Conservation (phyloP, 2,329 filamentous ascomycete genomes). For the Cladosporium sphaerospermum region DNA sequence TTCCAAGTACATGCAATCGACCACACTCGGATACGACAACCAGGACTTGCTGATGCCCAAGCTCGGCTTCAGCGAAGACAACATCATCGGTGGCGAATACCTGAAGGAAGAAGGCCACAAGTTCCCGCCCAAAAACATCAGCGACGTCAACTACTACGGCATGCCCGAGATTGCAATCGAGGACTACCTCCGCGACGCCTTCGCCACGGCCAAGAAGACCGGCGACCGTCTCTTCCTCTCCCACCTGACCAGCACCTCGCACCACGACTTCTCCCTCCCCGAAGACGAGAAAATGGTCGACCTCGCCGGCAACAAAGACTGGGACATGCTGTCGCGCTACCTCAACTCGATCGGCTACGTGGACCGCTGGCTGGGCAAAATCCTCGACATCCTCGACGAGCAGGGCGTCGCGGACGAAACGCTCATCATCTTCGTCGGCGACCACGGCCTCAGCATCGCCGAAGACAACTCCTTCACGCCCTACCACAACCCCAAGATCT, state of each 20-base stretch:
- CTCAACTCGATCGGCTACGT: slow-evolving; percentile 38
- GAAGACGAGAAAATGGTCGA: slow-evolving; percentile 10
- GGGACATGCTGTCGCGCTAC: slow-evolving; percentile 33
- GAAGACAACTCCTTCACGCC: slow-evolving; percentile 35
- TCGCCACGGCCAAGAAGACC: slow-evolving; percentile 25
- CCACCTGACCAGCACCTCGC: slow-evolving; percentile 34
- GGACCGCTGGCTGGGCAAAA: slow-evolving; percentile 35
- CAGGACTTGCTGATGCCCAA: slow-evolving; percentile 31
- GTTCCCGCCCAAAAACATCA: slow-evolving; percentile 7
- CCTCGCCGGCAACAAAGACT: slow-evolving; percentile 7
- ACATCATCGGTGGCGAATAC: slow-evolving; percentile 30
- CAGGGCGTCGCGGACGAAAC: slow-evolving; percentile 40
- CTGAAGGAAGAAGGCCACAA: slow-evolving; percentile 15
- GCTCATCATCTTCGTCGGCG: slow-evolving; percentile 42
- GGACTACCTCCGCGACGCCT: slow-evolving; percentile 34
- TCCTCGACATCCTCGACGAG: slow-evolving; percentile 39
- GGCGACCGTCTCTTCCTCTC: slow-evolving; percentile 32
- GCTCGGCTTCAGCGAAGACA: slow-evolving; percentile 33
- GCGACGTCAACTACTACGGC: slow-evolving; percentile 40
- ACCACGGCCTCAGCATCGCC: slow-evolving; percentile 35
- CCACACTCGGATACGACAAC: slow-evolving; percentile 35
- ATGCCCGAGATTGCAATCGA: slow-evolving; percentile 37
- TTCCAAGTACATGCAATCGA: slow-evolving; percentile 30
- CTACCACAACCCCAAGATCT: slow-evolving; percentile 41
- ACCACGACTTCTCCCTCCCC: slow-evolving; percentile 41